A percentile compares a stretch with the other conserved stretches of the same genome.
These are phyloP conservation scores for Anisodus tanguticus DNA, from an alignment of 257 asterid species.

Conservation along the genomic window DNA sequence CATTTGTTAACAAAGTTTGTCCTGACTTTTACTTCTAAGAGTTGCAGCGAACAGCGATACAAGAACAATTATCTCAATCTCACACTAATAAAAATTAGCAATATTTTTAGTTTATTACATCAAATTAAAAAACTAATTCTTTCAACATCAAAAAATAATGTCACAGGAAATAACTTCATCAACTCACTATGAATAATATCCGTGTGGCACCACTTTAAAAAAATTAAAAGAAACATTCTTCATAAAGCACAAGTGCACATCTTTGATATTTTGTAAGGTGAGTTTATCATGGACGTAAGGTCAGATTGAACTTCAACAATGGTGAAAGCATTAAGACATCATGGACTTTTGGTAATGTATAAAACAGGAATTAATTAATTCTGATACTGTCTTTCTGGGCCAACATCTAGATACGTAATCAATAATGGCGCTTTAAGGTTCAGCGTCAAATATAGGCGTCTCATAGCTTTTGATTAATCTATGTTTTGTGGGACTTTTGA, in stretches of 20 bases:
- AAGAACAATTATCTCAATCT: not conserved
- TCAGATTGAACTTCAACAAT: not conserved
- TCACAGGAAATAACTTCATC: not conserved
- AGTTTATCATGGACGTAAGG: not conserved
- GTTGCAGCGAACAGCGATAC: not conserved
- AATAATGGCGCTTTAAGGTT: not conserved
- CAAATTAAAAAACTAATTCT: not conserved
- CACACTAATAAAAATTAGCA: not conserved
- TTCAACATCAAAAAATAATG: not conserved
- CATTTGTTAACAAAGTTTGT: no score
- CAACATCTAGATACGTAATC: not conserved
- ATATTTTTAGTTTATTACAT: not conserved
- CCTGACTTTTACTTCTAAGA: not conserved
- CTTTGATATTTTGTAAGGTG: not conserved
- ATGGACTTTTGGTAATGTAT: not conserved
- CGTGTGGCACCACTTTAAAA: not conserved
- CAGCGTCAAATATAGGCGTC: slow-evolving; percentile 22
- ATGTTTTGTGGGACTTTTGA: not conserved
- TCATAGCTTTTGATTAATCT: not conserved
- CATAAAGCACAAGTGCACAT: not conserved
- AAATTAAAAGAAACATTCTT: not conserved
- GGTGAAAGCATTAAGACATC: not conserved
- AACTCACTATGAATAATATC: not conserved
- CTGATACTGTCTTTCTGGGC: not conserved
- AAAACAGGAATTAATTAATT: not conserved